phyloP scores from a whole-genome alignment of 2,329 filamentous ascomycete genomes.

The Furcasterigmium furcatum region DNA sequence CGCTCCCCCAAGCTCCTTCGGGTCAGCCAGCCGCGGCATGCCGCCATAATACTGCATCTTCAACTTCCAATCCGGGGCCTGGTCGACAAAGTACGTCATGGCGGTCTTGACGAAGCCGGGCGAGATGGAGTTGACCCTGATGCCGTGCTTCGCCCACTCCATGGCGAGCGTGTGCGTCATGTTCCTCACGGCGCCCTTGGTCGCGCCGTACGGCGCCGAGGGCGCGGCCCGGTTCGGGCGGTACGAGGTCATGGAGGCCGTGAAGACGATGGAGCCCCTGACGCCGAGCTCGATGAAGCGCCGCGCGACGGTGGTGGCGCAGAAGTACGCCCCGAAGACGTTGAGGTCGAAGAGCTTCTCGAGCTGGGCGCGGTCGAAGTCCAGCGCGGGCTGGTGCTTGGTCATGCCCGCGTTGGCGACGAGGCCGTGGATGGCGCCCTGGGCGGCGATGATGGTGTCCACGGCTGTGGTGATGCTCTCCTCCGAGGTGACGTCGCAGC shows the following conservation, averaged over 20 bases:
- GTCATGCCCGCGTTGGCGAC: constrained; percentile 8
- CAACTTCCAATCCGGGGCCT: constrained; percentile 50
- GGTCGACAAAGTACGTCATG: constrained; percentile 47
- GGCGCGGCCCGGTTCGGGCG: constrained; percentile 45
- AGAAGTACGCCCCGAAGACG: constrained; percentile 40
- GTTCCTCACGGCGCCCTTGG: constrained; percentile 38
- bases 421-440: constrained; percentile 34
- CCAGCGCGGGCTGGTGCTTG: constrained; percentile 24
- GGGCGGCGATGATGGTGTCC: constrained; percentile 31
- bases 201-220: constrained; percentile 43
- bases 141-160: constrained; percentile 44
- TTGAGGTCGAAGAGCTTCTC: constrained; percentile 32
- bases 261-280: constrained; percentile 38
- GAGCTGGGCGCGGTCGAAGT: constrained; percentile 23
- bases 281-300: constrained; percentile 30
- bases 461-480: constrained; percentile 34
- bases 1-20: constrained; percentile 51
- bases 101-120: constrained; percentile 40
- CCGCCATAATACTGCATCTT: constrained; percentile 57
- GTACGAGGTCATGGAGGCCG: constrained; percentile 44
- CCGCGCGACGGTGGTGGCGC: constrained; percentile 38
- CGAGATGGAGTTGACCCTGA: constrained; percentile 42
- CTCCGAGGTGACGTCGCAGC: constrained; percentile 42
- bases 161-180: constrained; percentile 38
- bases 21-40: constrained; percentile 50